These are phyloP conservation scores for Nosema muscidifuracis DNA, from an alignment of 371 early-diverging fungal species.

Conservation along the genomic window DNA sequence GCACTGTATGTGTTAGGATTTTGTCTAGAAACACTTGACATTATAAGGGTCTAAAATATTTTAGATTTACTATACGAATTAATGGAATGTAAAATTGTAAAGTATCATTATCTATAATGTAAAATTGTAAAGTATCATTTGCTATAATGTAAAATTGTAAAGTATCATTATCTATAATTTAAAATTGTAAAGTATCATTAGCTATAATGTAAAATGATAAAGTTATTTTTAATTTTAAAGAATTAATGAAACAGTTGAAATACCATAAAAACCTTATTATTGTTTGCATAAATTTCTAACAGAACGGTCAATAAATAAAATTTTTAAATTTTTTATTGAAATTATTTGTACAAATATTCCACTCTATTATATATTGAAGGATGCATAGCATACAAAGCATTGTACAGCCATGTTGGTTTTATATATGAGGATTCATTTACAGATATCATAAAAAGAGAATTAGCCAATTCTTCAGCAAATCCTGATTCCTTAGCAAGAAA, in stretches of 20 bases:
- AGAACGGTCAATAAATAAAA: too few relatives aligned
- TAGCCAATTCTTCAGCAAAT: conserved; percentile 51
- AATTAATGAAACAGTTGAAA: too few relatives aligned
- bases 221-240: too few relatives aligned
- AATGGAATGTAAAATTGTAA: not conserved
- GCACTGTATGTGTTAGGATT: conserved; percentile 60
- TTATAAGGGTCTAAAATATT: not conserved
- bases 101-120: too few relatives aligned
- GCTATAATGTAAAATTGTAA: too few relatives aligned
- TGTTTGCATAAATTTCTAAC: too few relatives aligned
- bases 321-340: not conserved
- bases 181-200: too few relatives aligned
- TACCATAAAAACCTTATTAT: too few relatives aligned
- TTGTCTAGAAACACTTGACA: conserved; percentile 14
- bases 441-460: conserved; percentile 57
- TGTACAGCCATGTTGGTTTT: conserved; percentile 56
- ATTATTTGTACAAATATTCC: conserved; percentile 57
- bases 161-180: too few relatives aligned
- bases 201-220: too few relatives aligned
- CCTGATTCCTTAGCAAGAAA: conserved; percentile 55
- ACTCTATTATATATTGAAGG: conserved; percentile 59
- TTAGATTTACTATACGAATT: too few relatives aligned
- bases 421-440: conserved; percentile 41
- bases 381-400: conserved; percentile 57
- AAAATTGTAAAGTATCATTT: too few relatives aligned